Evolutionary conservation across 2,329 filamentous ascomycete species (phyloP), one percentile per base, ranked within the genome.

Genomic region (Lasiodiplodia sp.): DNA sequence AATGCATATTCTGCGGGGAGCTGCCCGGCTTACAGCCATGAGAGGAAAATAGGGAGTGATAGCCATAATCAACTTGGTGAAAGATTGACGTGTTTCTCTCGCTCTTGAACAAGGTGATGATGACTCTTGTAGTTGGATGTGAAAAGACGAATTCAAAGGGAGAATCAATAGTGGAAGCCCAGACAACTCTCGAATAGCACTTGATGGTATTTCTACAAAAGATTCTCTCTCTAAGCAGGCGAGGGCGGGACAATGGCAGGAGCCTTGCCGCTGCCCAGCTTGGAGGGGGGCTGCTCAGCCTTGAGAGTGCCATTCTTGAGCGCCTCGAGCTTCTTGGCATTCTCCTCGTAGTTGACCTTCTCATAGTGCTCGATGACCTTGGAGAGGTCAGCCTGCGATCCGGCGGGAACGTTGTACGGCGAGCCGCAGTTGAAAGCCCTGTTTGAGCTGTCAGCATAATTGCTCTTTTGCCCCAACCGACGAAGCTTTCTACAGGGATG

Each of bases 401-500:
- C 90, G 53, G 90, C 87, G 38, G 85, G 80, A 67, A 91, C 85
- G 75, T 92, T 92, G 79, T 83, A 89, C 18, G 88, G 88, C 1
- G 87, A 87, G 65, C 87, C 86, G 25, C 81, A 79, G 76, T 91
- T 91, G 80, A 91, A 87, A 71, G 86, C 81, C 73, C 89, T 91
- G 47, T 12, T 12, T 12, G 37, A 44, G 51, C 71, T 69, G 76
- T 72, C 68, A 11, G 60, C 44, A 55, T 16, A 2, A 23, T 23
- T 34, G 52, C 11, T 12, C 53, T 49, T 56, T 49, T 60, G 28
- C 31, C 14, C 11, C 57, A 38, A 44, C 16, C 49, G 3, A 11
- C 5, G 6, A 47, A 14, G 23, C 2, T 5, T n/a, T 51, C 38
- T 51, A 38, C 21, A 21, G 5, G 16, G 51, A 23, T 23, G 23